Base-by-base conservation (phyloP, 2,329 filamentous ascomycete genomes). In the Curvularia hawaiiensis region DNA sequence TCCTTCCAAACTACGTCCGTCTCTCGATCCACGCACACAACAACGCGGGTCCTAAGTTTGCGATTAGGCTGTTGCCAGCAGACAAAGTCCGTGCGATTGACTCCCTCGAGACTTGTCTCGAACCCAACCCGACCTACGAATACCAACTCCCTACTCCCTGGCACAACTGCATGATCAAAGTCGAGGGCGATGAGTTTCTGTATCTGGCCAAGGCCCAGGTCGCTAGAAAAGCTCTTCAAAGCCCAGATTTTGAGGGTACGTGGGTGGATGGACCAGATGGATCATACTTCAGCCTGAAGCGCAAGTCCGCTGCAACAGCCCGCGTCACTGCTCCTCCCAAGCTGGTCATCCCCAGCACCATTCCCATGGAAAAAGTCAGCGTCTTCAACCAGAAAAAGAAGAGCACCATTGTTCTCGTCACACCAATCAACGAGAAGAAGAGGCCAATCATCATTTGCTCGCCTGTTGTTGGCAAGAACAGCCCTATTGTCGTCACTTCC, bases 1-100 rank as follows among this genome's bases (percentile, higher is more conserved):
- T 81, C 2, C 77, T 80, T 57, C 80, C 80, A 1, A 75, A 78
- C 56, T 75, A 79, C 52, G 70, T 82, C 41, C 78, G 79, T n/a
- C 71, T 82, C 0, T 81, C 79, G 0, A 82, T 82, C 47, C 80
- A 82, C 54, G 79, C 79, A 54, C 79, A 79, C 56, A 69, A 73
- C 50, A 79, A 79, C 52, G 63, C 70, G 5, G 77, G 78, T 0
- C 78, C 78, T 3, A 80, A 80, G 35, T 79, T 79, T 48, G 78
- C 74, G n/a, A 74, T 80, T 33, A 70, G 75, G 18, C 69, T 79
- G 3, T 69, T 79, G 24, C 75, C 75, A 18, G 68, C 67, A 18
- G 62, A 63, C 38, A 66, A 62, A 45, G 67, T 76, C 18, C 67
- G 70, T 16, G 63, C 74, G 1, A 74, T 77, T 28, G 68, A 75